These are phyloP conservation scores for Parasarocladium wereldwijsianum DNA, from an alignment of 2,329 filamentous ascomycete species.

Conservation along the genomic window DNA sequence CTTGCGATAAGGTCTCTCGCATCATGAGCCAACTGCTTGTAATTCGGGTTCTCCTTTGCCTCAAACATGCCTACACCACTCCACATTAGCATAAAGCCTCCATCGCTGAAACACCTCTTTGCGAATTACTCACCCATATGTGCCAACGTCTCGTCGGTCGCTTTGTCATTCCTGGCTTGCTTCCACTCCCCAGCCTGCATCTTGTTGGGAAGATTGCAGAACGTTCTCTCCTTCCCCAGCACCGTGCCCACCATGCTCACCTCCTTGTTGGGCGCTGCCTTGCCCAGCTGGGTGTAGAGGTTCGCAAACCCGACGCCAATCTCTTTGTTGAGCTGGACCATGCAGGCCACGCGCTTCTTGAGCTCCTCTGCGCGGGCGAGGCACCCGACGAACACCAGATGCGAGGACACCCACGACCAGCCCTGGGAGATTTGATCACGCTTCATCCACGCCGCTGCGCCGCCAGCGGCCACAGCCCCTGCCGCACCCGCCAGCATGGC, in stretches of 20 bases:
- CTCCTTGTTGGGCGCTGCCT: constrained; percentile 42
- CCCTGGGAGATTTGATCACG: constrained; percentile 66
- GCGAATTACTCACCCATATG: constrained; percentile 48
- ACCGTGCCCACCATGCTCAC: constrained; percentile 40
- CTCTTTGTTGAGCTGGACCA: constrained; percentile 50
- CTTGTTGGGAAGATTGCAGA: constrained; percentile 65
- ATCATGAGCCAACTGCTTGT: constrained; percentile 48
- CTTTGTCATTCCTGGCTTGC: constrained; percentile 63
- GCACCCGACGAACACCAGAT: constrained; percentile 87
- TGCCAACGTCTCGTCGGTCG: constrained; percentile 62
- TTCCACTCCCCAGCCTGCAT: constrained; percentile 44
- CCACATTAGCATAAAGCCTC: constrained; percentile 6
- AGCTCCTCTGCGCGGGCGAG: constrained; percentile 75
- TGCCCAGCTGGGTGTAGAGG: constrained; percentile 73
- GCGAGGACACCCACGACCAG: constrained; percentile 70
- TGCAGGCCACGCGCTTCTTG: constrained; percentile 52
- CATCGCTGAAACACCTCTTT: not conserved
- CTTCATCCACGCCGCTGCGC: constrained; percentile 75
- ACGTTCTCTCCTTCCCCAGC: constrained; percentile 62
- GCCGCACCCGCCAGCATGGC: constrained; percentile 79
- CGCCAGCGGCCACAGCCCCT: constrained; percentile 65
- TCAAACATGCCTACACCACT: constrained; percentile 52
- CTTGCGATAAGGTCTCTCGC: constrained; percentile 49
- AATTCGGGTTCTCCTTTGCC: constrained; percentile 56
- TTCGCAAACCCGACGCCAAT: constrained; percentile 68